phyloP scores from a whole-genome alignment of 441 rosid species.

The Syzygium malaccense region DNA sequence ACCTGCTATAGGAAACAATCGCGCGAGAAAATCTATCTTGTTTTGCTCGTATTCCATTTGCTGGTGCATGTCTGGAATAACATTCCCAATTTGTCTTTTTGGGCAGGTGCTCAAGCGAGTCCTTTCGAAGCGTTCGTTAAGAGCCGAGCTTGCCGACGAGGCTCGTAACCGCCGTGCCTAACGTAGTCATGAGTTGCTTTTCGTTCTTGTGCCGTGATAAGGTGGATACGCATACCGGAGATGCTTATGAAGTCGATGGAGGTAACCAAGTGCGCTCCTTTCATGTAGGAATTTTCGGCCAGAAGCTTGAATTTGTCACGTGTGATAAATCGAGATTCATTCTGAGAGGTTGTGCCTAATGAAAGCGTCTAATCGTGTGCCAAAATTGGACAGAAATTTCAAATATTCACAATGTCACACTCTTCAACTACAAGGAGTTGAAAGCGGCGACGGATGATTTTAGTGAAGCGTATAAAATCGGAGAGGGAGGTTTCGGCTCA shows the following conservation, averaged over 20 bases:
- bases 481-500: constrained; percentile 95
- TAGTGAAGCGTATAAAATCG: constrained; percentile 52
- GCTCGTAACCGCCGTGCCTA: constrained; percentile 11
- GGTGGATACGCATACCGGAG: constrained; percentile 3
- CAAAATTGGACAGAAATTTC: constrained; percentile 30
- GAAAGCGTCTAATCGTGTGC: not conserved
- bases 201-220: constrained; percentile 30
- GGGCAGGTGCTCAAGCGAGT: constrained; percentile 15
- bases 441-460: constrained; percentile 67
- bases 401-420: constrained; percentile 35
- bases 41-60: not conserved
- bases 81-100: not conserved
- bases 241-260: constrained; percentile 36
- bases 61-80: not conserved
- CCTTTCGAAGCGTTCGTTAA: constrained; percentile 2
- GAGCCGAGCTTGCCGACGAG: not conserved
- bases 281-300: not conserved
- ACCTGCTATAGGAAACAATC: not conserved
- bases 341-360: not conserved
- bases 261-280: constrained; percentile 28
- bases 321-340: not conserved
- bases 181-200: constrained; percentile 54
- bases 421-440: constrained; percentile 58
- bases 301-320: not conserved
- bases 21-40: not conserved